Evolutionary conservation across 768 basidiomycete genomes (phyloP), one percentile per base, ranked within the genome.

Genomic region (Wakefieldia striispora): DNA sequence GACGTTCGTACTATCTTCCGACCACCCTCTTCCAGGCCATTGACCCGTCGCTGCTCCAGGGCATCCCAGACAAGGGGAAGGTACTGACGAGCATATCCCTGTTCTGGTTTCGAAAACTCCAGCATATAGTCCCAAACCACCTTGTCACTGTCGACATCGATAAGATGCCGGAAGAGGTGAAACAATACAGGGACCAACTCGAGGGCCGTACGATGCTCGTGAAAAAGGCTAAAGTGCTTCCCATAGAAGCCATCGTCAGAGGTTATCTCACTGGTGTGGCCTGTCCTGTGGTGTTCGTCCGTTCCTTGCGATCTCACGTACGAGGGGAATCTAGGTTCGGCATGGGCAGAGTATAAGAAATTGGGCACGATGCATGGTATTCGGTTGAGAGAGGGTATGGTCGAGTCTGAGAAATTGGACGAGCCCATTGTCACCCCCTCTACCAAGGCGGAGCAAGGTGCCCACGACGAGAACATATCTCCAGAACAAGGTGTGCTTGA

Each of bases 401-500:
- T 56, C n/a, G 95, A 99, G 73, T 91, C 88, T 1, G 79, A 91
- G 57, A 84, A 87, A 62, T 72, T 99, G 19, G 80, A 85, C 1
- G 72, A 84, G 51, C 90, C 95, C 2, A 70, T 97, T 24, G 95
- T 99, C 67, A 99, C 97, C 0, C 97, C 97, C 0, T 95, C 93
- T 0, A 98, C 97, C 6, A 98, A 99, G 66, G 97, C 95, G 1
- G 93, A 92, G 47, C 84, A 88, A 60, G 97, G 97, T 1, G 76
- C 79, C 38, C 95, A 99, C 62, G 97, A 99, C 66, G 95, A 98
- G 69, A 99, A 99, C 64, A 92, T 95, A 53, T 87, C 89, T 43
- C 89, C 90, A 6, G 82, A 86, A 50, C 75, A 80, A 78, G 86
- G 29, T 29, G 91, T 86, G 42, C 17, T 10, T 9, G 39, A 43